Evolutionary conservation across 345 rosid genomes (phyloP).

Genomic region (Gossypioides kirkii): DNA sequence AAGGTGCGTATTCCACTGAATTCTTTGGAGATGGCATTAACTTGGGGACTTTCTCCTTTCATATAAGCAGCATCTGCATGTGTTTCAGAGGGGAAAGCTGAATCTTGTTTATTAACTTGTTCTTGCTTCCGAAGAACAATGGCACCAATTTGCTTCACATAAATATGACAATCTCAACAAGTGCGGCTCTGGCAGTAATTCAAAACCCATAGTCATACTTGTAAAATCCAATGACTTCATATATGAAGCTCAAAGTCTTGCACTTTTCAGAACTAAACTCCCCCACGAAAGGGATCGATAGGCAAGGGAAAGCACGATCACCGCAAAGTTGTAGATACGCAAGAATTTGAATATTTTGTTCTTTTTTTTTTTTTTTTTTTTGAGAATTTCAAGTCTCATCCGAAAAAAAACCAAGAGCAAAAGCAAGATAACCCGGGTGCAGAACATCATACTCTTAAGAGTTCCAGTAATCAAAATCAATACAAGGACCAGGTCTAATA

Average conservation of each 20-base stretch:
- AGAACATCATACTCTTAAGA: slow-evolving; percentile 90
- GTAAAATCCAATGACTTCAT: no score
- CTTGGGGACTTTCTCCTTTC: slow-evolving; percentile 30
- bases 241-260: no score
- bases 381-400: no score
- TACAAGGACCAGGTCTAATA: slow-evolving; percentile 82
- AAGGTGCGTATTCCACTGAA: slow-evolving; percentile 39
- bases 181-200: no score
- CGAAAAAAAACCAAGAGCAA: no score
- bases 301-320: slow-evolving; percentile 66
- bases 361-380: no score
- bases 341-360: slow-evolving; percentile 14
- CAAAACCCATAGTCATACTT: no score
- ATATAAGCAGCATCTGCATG: slow-evolving; percentile 38
- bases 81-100: slow-evolving; percentile 35
- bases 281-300: no score
- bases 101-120: slow-evolving; percentile 36
- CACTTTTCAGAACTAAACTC: no score
- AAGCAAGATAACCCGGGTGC: not conserved
- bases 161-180: no score
- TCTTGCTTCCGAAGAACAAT: slow-evolving; percentile 52
- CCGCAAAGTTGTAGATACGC: slow-evolving; percentile 83
- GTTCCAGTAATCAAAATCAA: slow-evolving; percentile 87
- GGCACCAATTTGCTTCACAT: slow-evolving; percentile 95
- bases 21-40: slow-evolving; percentile 37